phyloP scores from a whole-genome alignment of 2,329 filamentous ascomycete species.

The Botrytis pseudocinerea region DNA sequence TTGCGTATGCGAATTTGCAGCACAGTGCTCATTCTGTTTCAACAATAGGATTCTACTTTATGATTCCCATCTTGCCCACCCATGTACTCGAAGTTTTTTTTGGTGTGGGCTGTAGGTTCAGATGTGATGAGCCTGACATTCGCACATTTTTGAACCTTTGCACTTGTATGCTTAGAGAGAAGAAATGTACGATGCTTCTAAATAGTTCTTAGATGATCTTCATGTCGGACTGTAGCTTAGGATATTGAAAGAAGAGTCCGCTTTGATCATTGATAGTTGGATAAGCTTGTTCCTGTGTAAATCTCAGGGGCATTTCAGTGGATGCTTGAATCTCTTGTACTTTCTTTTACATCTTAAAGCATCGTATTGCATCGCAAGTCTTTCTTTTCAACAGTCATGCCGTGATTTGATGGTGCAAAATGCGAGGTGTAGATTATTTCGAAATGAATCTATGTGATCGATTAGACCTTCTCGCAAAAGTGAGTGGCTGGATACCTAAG shows the following conservation, averaged over 20 bases:
- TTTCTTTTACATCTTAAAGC: neutral
- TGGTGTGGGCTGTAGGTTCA: too few species aligned
- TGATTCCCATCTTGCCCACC: neutral
- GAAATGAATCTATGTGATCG: neutral
- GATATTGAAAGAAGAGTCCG: neutral
- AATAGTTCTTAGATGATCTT: neutral
- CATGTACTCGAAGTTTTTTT: too few species aligned
- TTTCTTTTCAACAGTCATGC: neutral
- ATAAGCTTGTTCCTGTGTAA: neutral
- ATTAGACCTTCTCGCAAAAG: neutral
- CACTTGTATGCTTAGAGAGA: neutral
- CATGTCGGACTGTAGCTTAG: neutral
- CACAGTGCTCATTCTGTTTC: neutral
- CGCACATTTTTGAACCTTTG: neutral
- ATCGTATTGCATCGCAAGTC: neutral
- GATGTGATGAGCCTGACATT: neutral
- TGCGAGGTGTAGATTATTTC: rapidly evolving
- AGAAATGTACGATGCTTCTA: neutral
- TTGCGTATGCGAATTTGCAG: neutral
- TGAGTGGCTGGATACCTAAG: neutral
- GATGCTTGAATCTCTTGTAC: neutral
- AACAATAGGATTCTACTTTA: neutral
- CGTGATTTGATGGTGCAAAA: neutral
- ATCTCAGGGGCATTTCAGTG: neutral
- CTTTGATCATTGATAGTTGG: neutral